Percentiles rank a stretch among this genome's conserved stretches.
phyloP scores from a whole-genome alignment of 495 filamentous ascomycete genomes.

The Cairneyella variabilis region DNA sequence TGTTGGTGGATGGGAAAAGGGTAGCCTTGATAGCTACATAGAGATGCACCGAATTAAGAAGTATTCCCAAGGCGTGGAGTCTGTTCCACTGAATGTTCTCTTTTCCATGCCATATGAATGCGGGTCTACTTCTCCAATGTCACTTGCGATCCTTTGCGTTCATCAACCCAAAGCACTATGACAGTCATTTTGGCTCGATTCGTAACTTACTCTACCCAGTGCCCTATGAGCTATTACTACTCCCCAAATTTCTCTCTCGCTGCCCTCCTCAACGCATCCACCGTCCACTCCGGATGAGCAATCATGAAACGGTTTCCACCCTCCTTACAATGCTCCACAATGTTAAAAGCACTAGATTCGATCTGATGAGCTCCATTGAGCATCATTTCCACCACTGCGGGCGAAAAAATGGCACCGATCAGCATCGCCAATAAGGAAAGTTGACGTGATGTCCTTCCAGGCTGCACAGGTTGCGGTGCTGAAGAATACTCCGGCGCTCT shows the following conservation, averaged over 20 bases:
- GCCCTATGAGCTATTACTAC: too few relatives aligned
- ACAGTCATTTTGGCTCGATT: too few relatives aligned
- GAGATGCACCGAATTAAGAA: too few relatives aligned
- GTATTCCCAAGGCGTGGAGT: too few relatives aligned
- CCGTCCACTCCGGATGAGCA: not conserved
- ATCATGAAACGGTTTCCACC: slow-evolving; percentile 2
- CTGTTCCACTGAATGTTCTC: not conserved
- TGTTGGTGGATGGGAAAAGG: not conserved
- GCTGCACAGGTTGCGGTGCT: slow-evolving; percentile 7
- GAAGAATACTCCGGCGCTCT: slow-evolving; percentile 1
- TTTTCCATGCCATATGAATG: not conserved
- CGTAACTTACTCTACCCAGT: too few relatives aligned
- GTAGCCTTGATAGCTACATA: not conserved
- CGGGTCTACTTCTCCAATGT: too few relatives aligned
- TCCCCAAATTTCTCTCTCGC: slow-evolving; percentile 11
- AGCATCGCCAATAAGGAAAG: slow-evolving; percentile 1
- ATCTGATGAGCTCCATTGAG: not conserved
- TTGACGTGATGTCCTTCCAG: slow-evolving; percentile 3
- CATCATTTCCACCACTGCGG: not conserved
- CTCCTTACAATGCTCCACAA: slow-evolving; percentile 6
- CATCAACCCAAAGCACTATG: too few relatives aligned
- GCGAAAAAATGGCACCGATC: not conserved
- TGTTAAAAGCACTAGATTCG: slow-evolving; percentile 4
- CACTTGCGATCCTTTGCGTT: too few relatives aligned
- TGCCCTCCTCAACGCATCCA: slow-evolving; percentile 1